Evolutionary conservation across 176 grass and related monocot species (phyloP), one percentile per base, ranked within the genome.

Genomic region (Rhynchospora pubera): DNA sequence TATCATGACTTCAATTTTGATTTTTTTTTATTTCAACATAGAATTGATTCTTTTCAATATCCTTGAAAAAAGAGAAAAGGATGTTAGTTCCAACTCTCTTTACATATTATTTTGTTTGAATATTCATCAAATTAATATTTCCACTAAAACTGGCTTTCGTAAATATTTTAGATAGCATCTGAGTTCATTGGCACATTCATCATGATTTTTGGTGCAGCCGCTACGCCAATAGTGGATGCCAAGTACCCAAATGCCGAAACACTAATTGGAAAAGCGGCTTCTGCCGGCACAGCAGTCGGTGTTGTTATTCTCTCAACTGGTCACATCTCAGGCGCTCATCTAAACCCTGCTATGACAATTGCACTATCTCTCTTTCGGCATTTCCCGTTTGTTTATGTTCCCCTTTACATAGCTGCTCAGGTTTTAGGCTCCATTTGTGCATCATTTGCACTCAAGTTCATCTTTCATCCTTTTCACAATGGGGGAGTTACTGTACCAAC

Each of bases 141-240:
- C n/a, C n/a, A 60, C 57, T 60, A 22, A 60, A 60, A 22, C 58
- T 61, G 58, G 1, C 1, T 23, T 9, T n/a, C 55, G 16, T 62
- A 23, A 21, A 22, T 22, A 72, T 28, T 81, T 81, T 57, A 94
- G 87, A 15, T 91, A 12, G 1, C 2, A 3, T 87, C 93, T 0
- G 93, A 97, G 82, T 93, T 97, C 52, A 65, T 97, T 6, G 91
- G 89, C 62, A 91, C 91, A 22, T 91, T 93, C 82, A 90, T 91
- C 51, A 62, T 93, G 56, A 88, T 92, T 55, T 97, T 97, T 60
- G 81, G 91, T 1, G 88, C 89, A 23, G 51, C 86, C 18, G 86
- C 83, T 12, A 86, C 83, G 65, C 89, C 89, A 71, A 96, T 92
- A 79, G 89, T 83, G 74, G 69, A 96, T 70, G 88, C 85, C 11